Evolutionary conservation across 768 basidiomycete genomes (phyloP).

Genomic region (Pisolithus sp.): DNA sequence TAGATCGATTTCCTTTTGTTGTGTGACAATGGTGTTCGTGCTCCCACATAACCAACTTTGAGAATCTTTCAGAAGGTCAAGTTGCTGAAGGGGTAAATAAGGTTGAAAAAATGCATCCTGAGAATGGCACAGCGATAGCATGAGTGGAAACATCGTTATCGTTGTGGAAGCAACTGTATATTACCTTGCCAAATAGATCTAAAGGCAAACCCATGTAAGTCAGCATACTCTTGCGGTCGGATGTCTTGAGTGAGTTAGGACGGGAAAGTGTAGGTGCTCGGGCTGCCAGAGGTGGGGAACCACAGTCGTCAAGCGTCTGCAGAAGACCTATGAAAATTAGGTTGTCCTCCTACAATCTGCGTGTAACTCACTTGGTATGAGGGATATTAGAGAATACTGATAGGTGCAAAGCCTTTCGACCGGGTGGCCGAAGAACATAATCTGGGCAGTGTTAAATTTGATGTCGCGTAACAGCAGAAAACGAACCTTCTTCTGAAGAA

Average conservation of each 20-base stretch:
- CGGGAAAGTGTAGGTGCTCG: conserved; percentile 57
- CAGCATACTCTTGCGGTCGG: conserved; percentile 86
- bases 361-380: conserved; percentile 65
- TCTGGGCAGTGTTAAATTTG: conserved; percentile 38
- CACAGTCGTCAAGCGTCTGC: conserved; percentile 86
- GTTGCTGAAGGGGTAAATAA: conserved; percentile 91
- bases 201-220: conserved; percentile 91
- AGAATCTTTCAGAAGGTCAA: conserved; percentile 78
- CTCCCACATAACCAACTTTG: conserved; percentile 89
- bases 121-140: conserved; percentile 1
- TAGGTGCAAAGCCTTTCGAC: conserved; percentile 95
- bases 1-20: conserved; percentile 87
- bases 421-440: conserved; percentile 95
- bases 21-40: conserved; percentile 92
- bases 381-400: conserved; percentile 93
- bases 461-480: neutral
- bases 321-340: conserved; percentile 55
- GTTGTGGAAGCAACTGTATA: neutral
- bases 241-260: conserved; percentile 79
- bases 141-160: neutral
- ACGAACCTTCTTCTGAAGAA: conserved; percentile 85
- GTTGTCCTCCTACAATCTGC: neutral
- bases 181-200: conserved; percentile 86
- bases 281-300: conserved; percentile 69
- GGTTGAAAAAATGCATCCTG: conserved; percentile 97